phyloP scores from a whole-genome alignment of 1,284 basidiomycete species.

The Leccinum subspadiceum region DNA sequence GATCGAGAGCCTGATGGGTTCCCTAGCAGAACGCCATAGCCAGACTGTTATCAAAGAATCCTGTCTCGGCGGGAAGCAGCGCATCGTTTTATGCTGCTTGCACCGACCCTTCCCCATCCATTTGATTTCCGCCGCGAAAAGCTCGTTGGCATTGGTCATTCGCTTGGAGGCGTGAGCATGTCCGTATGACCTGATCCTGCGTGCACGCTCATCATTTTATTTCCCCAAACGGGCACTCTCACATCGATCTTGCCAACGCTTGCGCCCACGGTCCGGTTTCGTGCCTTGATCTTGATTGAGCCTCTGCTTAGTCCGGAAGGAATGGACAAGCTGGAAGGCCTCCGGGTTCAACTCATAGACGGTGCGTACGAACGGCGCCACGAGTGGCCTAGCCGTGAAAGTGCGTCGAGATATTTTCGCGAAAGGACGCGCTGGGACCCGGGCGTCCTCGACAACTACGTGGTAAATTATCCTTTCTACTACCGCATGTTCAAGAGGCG shows the following conservation, averaged over 20 bases:
- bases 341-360: constrained; percentile 42
- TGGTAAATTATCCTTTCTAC: constrained; percentile 36
- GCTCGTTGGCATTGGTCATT: constrained; percentile 60
- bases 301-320: constrained; percentile 54
- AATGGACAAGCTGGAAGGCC: constrained; percentile 36
- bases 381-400: constrained; percentile 45
- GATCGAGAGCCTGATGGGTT: no score
- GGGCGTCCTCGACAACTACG: constrained; percentile 44
- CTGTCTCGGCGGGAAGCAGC: constrained; percentile 33
- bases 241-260: constrained; percentile 52
- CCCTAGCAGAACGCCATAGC: no score
- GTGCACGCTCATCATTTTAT: not conserved
- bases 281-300: constrained; percentile 51
- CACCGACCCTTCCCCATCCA: constrained; percentile 35
- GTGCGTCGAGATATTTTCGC: constrained; percentile 39
- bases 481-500: not conserved
- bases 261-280: constrained; percentile 41
- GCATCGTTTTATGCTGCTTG: constrained; percentile 50
- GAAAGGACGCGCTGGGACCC: constrained; percentile 47
- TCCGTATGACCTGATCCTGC: constrained; percentile 30
- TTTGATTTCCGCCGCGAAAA: constrained; percentile 48
- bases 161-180: constrained; percentile 61
- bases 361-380: constrained; percentile 46
- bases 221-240: constrained; percentile 14
- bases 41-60: no score